Evolutionary conservation across 2,329 filamentous ascomycete genomes (phyloP).

Genomic region (Colletotrichum sansevieriae): DNA sequence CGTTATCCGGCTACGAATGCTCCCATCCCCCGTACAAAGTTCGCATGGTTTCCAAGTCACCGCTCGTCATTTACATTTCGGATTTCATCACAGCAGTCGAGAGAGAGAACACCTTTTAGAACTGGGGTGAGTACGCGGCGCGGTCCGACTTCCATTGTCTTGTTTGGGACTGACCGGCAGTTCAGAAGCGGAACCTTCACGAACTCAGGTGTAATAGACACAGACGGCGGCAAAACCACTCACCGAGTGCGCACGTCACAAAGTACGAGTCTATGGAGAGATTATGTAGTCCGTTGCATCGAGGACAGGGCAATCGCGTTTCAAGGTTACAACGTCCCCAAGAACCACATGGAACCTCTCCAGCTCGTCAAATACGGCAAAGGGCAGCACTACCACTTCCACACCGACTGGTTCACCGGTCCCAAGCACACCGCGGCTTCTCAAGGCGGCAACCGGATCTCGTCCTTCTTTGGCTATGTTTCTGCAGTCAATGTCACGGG

Average conservation of each 20-base stretch:
- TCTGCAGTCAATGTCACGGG: slow-evolving; percentile 56
- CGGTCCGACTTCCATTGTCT: too few relatives aligned
- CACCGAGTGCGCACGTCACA: slow-evolving; percentile 59
- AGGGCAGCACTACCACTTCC: slow-evolving; percentile 62
- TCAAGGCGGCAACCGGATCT: slow-evolving; percentile 58
- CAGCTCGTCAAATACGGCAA: slow-evolving; percentile 62
- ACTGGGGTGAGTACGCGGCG: slow-evolving; percentile 53
- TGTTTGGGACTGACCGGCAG: background rate
- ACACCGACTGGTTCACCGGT: slow-evolving; percentile 65
- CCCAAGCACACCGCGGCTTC: slow-evolving; percentile 51
- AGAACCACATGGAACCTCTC: slow-evolving; percentile 58
- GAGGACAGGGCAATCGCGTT: slow-evolving; percentile 61
- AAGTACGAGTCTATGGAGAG: slow-evolving; percentile 58
- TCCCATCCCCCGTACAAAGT: slow-evolving; percentile 54
- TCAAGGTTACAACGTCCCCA: slow-evolving; percentile 56
- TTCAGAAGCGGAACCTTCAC: slow-evolving; percentile 58
- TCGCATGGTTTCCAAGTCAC: slow-evolving; percentile 61
- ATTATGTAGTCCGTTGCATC: slow-evolving; percentile 60
- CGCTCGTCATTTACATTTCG: slow-evolving; percentile 63
- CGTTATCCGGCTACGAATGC: slow-evolving; percentile 43
- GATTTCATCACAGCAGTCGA: slow-evolving; percentile 60
- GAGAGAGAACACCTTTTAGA: slow-evolving; percentile 55
- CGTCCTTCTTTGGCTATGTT: slow-evolving; percentile 64
- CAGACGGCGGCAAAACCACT: slow-evolving; percentile 50
- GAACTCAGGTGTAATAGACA: slow-evolving; percentile 57